Conservation (phyloP, 1,139 yeast genomes). For the Kurtzmaniella natalensis region DNA sequence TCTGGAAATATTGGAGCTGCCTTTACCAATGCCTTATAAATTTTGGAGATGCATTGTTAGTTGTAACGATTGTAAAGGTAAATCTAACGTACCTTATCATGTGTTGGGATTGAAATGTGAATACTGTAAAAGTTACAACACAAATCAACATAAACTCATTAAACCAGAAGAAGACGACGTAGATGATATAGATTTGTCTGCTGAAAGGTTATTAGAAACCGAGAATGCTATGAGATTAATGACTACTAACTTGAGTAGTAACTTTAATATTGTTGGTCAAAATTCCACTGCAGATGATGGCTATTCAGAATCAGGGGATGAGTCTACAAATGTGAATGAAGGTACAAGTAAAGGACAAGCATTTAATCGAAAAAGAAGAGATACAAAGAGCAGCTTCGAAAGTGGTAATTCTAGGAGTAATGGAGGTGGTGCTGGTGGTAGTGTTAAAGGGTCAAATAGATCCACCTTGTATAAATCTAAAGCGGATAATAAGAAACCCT, state of each 20-base stretch:
- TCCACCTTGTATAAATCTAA: conserved; percentile 13
- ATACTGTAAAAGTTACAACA: conserved; percentile 82
- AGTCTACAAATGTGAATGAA: not conserved
- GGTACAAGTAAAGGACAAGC: not conserved
- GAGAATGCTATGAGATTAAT: conserved; percentile 27
- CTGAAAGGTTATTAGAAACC: conserved; percentile 4
- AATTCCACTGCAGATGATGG: conserved; percentile 12
- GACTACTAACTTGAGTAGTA: conserved; percentile 33
- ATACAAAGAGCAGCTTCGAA: too few species aligned
- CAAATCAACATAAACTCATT: conserved; percentile 63
- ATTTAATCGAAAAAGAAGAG: not conserved
- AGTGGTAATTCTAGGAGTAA: not conserved
- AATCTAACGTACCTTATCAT: conserved; percentile 73
- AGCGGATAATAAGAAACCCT: conserved; percentile 6
- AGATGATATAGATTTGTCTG: conserved; percentile 16
- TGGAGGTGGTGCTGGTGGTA: not conserved
- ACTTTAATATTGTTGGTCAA: conserved; percentile 32
- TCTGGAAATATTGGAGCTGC: conserved; percentile 71
- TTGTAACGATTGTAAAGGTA: conserved; percentile 89
- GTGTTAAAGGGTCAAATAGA: not conserved
- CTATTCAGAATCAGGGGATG: conserved; percentile 13
- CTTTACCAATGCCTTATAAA: conserved; percentile 75
- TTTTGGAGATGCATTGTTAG: conserved; percentile 73
- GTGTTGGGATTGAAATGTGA: conserved; percentile 83
- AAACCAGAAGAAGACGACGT: conserved; percentile 50